A percentile compares a stretch with the other conserved stretches of the same genome.
phyloP scores from a whole-genome alignment of 345 rosid species.

The Tarenaya hassleriana region DNA sequence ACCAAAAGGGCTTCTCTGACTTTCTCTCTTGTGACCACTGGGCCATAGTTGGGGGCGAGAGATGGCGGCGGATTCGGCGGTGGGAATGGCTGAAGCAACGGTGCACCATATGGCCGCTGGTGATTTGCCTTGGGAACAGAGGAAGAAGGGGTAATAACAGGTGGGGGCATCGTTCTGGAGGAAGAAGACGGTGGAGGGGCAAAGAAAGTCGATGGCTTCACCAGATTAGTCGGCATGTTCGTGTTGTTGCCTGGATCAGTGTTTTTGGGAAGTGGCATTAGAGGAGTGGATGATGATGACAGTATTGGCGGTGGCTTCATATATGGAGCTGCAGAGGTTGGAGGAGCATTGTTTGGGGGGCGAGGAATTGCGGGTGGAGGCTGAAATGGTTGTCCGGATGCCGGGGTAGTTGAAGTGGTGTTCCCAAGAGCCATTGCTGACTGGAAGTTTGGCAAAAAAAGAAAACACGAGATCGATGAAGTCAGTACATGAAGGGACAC shows the following conservation, averaged over 20 bases:
- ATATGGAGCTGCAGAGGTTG: conserved; percentile 42
- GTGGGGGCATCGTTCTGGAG: conserved; percentile 33
- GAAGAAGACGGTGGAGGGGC: conserved; percentile 42
- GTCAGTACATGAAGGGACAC: conserved; percentile 9
- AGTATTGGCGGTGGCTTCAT: conserved; percentile 37
- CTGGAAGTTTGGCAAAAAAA: conserved; percentile 43
- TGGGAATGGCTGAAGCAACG: conserved; percentile 89
- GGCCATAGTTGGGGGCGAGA: conserved; percentile 54
- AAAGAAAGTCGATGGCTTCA: conserved; percentile 70
- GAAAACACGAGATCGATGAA: conserved; percentile 6
- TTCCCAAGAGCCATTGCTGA: conserved; percentile 51
- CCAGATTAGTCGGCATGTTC: conserved; percentile 43
- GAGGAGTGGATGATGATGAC: conserved; percentile 43
- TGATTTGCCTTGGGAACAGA: conserved; percentile 39
- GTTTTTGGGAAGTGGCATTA: conserved; percentile 44
- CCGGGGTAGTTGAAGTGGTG: conserved; percentile 34
- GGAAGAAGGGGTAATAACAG: conserved; percentile 33
- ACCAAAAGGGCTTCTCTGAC: conserved; percentile 64
- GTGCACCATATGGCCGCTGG: conserved; percentile 66
- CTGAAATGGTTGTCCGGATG: conserved; percentile 44
- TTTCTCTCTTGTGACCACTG: conserved; percentile 58
- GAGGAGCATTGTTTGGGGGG: conserved; percentile 30
- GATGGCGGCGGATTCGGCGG: conserved; percentile 88
- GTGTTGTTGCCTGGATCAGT: conserved; percentile 37
- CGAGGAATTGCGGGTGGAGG: conserved; percentile 35